Evolutionary conservation across 2,329 filamentous ascomycete genomes (phyloP).

Genomic region (Blastomyces percursus): DNA sequence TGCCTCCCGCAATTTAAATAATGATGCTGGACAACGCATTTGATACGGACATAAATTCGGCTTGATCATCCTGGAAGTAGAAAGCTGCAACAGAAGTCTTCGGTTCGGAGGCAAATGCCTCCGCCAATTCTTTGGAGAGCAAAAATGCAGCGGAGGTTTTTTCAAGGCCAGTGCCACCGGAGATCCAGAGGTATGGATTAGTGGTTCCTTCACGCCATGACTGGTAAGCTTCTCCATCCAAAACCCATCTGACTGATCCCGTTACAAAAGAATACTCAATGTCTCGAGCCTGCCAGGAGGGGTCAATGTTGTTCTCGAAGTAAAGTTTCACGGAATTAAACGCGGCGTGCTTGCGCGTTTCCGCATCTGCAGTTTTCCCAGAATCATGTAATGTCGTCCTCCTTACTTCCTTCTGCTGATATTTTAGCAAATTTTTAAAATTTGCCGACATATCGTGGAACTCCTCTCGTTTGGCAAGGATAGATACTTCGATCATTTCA

Average conservation of each 20-base stretch:
- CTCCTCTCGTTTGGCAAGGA: background rate
- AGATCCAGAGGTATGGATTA: conserved; percentile 1
- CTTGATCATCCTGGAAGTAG: background rate
- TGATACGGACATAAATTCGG: background rate
- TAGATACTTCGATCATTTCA: conserved; percentile 1
- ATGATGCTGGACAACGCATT: background rate
- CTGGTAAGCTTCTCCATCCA: background rate
- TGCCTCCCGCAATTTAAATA: background rate
- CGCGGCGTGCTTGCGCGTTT: background rate
- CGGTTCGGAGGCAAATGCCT: background rate
- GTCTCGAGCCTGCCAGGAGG: background rate
- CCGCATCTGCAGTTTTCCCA: background rate
- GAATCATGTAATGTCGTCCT: background rate
- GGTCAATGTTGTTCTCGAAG: conserved; percentile 1
- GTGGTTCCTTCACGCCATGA: background rate
- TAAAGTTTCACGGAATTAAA: background rate
- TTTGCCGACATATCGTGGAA: conserved; percentile 1
- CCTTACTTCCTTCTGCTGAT: background rate
- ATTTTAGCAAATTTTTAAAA: background rate
- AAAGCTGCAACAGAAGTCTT: background rate
- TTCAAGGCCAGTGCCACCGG: background rate
- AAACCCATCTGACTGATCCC: background rate
- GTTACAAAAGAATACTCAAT: conserved; percentile 2
- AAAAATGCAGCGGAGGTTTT: background rate
- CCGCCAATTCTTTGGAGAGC: background rate